These are phyloP conservation scores for Globisporangium okanoganense DNA, from an alignment of 352 stramenopile species.

Conservation along the genomic window DNA sequence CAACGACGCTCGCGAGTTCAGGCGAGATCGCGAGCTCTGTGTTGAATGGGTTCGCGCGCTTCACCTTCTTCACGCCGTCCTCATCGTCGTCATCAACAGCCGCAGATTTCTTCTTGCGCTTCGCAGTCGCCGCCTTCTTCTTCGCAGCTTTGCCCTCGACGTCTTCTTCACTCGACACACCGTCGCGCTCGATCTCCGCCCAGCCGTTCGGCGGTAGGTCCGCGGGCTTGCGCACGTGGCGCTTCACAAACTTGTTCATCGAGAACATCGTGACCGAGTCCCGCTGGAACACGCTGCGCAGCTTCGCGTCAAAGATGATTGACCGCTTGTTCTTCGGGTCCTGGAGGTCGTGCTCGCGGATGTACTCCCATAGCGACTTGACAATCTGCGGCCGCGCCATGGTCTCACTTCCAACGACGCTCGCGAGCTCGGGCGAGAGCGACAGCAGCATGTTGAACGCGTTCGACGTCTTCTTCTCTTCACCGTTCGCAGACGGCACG, in stretches of 20 bases:
- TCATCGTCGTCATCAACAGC: conserved; percentile 32
- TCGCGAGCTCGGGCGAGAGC: conserved; percentile 72
- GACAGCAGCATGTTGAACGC: conserved; percentile 79
- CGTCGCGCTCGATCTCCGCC: conserved; percentile 72
- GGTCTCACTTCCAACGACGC: conserved; percentile 76
- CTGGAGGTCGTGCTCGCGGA: conserved; percentile 93
- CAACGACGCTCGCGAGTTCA: conserved; percentile 72
- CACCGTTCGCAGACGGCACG: conserved; percentile 21
- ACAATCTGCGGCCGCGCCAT: conserved; percentile 92
- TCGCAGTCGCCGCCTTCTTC: conserved; percentile 53
- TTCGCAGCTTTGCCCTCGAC: conserved; percentile 51
- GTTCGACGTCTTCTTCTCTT: conserved; percentile 31
- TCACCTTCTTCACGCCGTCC: conserved; percentile 44
- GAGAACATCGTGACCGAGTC: conserved; percentile 88
- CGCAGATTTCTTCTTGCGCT: conserved; percentile 44
- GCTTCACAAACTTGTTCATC: conserved; percentile 89
- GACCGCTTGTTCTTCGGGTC: conserved; percentile 93
- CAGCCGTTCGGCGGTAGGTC: conserved; percentile 62
- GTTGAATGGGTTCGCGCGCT: conserved; percentile 68
- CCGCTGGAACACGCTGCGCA: conserved; percentile 76
- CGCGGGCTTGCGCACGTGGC: conserved; percentile 73
- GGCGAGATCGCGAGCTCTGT: conserved; percentile 72
- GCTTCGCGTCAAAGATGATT: conserved; percentile 89
- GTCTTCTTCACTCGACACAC: conserved; percentile 81
- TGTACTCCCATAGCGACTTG: conserved; percentile 96